Conservation (phyloP, 768 basidiomycete species). For the Agrocybe pediades region DNA sequence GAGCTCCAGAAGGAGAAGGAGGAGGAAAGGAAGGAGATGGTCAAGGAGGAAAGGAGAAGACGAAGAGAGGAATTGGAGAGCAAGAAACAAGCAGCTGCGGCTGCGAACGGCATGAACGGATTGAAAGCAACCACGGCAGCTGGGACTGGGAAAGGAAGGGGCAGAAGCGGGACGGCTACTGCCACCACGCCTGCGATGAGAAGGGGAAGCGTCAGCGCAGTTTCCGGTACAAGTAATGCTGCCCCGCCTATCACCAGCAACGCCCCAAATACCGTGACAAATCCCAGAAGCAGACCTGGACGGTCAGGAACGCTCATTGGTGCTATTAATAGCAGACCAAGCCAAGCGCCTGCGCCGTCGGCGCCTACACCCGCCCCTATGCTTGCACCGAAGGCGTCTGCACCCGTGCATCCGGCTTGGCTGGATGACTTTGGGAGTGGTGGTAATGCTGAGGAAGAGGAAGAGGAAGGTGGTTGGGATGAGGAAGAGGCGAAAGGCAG, state of each 20-base stretch:
- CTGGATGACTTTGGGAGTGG: constrained; percentile 9
- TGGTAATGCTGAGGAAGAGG: neutral
- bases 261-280: neutral
- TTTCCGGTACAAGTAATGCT: neutral
- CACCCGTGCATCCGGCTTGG: constrained; percentile 18
- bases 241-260: neutral
- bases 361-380: neutral
- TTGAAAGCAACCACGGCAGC: constrained; percentile 9
- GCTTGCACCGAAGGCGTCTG: constrained; percentile 19
- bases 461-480: too few species aligned
- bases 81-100: neutral
- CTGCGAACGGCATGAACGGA: constrained; percentile 1
- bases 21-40: constrained; percentile 45
- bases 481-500: constrained; percentile 10
- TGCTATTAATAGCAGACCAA: neutral
- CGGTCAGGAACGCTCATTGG: constrained; percentile 18
- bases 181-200: neutral
- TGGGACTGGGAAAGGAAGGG: neutral
- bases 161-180: constrained; percentile 1
- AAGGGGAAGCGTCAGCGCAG: neutral
- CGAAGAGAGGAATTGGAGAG: constrained; percentile 27
- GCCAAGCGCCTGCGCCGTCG: neutral
- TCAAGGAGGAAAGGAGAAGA: constrained; percentile 38
- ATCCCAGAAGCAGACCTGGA: constrained; percentile 6
- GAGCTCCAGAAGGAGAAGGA: constrained; percentile 48